These are phyloP conservation scores for Zygosaccharomyces kombuchaensis DNA, from an alignment of 805 yeast species.

Conservation along the genomic window DNA sequence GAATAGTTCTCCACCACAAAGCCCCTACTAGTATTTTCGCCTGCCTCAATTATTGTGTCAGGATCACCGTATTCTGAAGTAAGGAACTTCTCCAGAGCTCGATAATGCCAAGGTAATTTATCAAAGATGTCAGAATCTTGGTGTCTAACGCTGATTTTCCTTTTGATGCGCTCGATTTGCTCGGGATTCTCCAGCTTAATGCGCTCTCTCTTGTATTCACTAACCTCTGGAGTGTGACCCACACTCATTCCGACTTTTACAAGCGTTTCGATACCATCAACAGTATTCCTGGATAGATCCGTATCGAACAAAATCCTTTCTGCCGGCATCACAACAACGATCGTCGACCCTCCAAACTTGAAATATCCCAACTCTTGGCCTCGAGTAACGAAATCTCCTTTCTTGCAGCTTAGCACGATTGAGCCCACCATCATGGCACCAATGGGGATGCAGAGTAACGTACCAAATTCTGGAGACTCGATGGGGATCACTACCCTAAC, in stretches of 20 bases:
- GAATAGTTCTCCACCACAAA: conserved; percentile 6
- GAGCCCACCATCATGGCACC: conserved; percentile 99
- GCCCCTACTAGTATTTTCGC: conserved; percentile 1
- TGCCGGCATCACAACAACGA: conserved; percentile 59
- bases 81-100: conserved; percentile 18
- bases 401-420: conserved; percentile 62
- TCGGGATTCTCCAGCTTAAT: conserved; percentile 30
- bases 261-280: conserved; percentile 69
- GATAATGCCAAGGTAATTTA: conserved; percentile 30
- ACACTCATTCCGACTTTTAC: conserved; percentile 88
- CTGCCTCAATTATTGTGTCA: conserved; percentile 3
- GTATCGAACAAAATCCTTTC: conserved; percentile 56
- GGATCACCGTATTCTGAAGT: conserved; percentile 11
- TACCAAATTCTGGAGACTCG: conserved; percentile 71
- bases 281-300: conserved; percentile 68
- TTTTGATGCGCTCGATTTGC: conserved; percentile 28
- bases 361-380: conserved; percentile 91
- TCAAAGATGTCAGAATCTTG: conserved; percentile 19
- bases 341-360: conserved; percentile 94
- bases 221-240: conserved; percentile 59
- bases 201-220: conserved; percentile 48
- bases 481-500: conserved; percentile 75
- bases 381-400: conserved; percentile 53
- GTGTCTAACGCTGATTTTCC: conserved; percentile 28
- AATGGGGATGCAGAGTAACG: conserved; percentile 70